Base-by-base conservation (phyloP, 352 stramenopile genomes). In the Phytophthora pluvialis region DNA sequence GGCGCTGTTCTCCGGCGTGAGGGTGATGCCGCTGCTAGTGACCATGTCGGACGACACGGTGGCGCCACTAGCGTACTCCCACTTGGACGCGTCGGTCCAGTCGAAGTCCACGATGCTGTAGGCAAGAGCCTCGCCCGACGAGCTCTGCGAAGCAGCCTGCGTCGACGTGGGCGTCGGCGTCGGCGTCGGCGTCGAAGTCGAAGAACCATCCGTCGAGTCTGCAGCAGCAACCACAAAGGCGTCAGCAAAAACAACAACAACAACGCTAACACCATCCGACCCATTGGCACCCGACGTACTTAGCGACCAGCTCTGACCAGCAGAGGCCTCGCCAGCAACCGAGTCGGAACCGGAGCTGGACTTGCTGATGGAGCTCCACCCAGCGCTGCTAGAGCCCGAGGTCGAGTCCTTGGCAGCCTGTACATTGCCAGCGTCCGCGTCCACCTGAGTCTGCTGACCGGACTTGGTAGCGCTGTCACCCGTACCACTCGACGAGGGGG, bases 101-200 rank as follows among this genome's bases (percentile, higher is more conserved):
- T 89, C 71, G 47, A 91, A 93, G 58, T 87, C 77, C 32, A 90
- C 65, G 11, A 69, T 57, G 40, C 70, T 77, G 70, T 83, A 91
- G 21, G 69, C 65, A 16, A 88, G 67, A 48, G 67, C 48, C 25
- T 79, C 60, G 16, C 60, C 70, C 26, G 67, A 72, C 0, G 70
- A 65, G 8, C 66, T 65, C 40, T 66, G 55, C 5, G 64, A 58
- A 40, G 69, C 11, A 35, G 60, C 47, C 1, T 67, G 35, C 8
- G 72, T 65, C 3, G 70, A 40, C 2, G 63, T 56, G 15, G 59
- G 45, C n/a, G 60, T 55, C 13, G 73, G 45, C 21, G 62, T 51
- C 10, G 70, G 42, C 28, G 45, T 54, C 8, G 55, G 28, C 11
- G 58, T 69, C 5, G 46, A 35, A 39, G 25, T 45, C 39, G 50